These are phyloP conservation scores for Blastobotrys aristatus DNA, from an alignment of 1,139 yeast species.

Conservation along the genomic window DNA sequence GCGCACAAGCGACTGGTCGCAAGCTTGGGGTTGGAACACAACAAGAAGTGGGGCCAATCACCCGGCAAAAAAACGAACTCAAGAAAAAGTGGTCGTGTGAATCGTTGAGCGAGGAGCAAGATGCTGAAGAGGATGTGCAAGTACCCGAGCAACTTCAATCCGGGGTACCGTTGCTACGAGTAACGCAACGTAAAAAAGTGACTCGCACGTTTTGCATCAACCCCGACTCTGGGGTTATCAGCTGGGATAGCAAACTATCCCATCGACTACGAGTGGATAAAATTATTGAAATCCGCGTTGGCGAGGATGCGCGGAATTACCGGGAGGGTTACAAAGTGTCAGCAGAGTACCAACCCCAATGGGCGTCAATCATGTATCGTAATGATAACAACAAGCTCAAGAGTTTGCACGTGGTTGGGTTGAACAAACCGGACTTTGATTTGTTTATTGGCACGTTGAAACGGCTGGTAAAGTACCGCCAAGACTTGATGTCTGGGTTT, in stretches of 20 bases:
- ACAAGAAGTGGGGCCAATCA: constrained; percentile 7
- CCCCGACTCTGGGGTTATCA: constrained; percentile 41
- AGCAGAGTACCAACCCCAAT: constrained; percentile 55
- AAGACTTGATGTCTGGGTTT: constrained; percentile 49
- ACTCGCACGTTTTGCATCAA: constrained; percentile 46
- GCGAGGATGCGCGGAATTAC: constrained; percentile 70
- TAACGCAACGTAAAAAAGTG: constrained; percentile 64
- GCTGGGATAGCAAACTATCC: constrained; percentile 48
- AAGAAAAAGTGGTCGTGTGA: background rate
- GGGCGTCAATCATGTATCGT: constrained; percentile 76
- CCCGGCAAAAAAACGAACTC: constrained; percentile 5
- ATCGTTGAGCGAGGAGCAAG: background rate
- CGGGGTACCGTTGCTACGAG: constrained; percentile 48
- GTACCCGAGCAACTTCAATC: constrained; percentile 21
- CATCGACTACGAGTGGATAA: constrained; percentile 61
- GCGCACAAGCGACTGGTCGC: constrained; percentile 2
- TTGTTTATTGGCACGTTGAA: constrained; percentile 46
- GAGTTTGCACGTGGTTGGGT: constrained; percentile 71
- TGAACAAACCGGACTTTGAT: constrained; percentile 55
- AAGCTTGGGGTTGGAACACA: background rate
- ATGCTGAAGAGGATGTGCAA: background rate
- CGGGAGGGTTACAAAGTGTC: constrained; percentile 78
- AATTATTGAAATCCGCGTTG: constrained; percentile 62
- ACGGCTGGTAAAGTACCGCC: constrained; percentile 44
- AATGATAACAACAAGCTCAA: constrained; percentile 49